Base-by-base conservation (phyloP, 2,329 filamentous ascomycete species). In the Trichocomaceae sp. region DNA sequence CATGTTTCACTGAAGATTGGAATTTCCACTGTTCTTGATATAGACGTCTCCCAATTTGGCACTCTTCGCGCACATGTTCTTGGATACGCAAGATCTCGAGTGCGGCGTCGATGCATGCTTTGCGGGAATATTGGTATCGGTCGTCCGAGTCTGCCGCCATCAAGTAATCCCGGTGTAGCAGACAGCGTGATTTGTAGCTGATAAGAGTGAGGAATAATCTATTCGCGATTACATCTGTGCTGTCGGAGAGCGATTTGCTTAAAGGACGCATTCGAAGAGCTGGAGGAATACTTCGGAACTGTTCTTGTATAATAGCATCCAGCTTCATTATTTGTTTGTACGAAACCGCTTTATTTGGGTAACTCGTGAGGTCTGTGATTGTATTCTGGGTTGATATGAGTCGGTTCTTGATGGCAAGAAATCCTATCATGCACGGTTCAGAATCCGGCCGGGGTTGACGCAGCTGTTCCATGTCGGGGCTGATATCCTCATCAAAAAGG, bases 401-500 rank as follows among this genome's bases (percentile, higher is more conserved):
- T 19, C 51, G 22, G n/a, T 55, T 55, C 19, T 57, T 57, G 22
- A 50, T 50, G 10, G 33, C 46, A 5, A 54, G 19, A 17, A 54
- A 57, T 8, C 42, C 47, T 22, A 57, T 37, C 22, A 41, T 23
- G 3, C 20, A 48, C 20, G 61, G 59, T n/a, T 60, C 59, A 12
- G 42, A 31, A 12, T 44, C 54, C 6, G 66, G 61, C 41, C 67
- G 51, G n/a, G 63, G 33, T n/a, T 58, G 58, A 17, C 66, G 65
- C 26, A 70, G 52, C 54, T 66, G 59, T 20, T 50, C 55, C 31
- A 61, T 71, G 6, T 70, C 59, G 37, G 72, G 69, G 44, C 69
- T 55, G 31, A 76, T 62, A 46, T 76, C 74, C 5, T 67, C 64
- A 29, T 76, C 72, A 2, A 59, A 53, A 1, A 76, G 60, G 59